A percentile compares a stretch with the other conserved stretches of the same genome.
phyloP scores from a whole-genome alignment of 2,329 filamentous ascomycete genomes.

The Beauveria bassiana region DNA sequence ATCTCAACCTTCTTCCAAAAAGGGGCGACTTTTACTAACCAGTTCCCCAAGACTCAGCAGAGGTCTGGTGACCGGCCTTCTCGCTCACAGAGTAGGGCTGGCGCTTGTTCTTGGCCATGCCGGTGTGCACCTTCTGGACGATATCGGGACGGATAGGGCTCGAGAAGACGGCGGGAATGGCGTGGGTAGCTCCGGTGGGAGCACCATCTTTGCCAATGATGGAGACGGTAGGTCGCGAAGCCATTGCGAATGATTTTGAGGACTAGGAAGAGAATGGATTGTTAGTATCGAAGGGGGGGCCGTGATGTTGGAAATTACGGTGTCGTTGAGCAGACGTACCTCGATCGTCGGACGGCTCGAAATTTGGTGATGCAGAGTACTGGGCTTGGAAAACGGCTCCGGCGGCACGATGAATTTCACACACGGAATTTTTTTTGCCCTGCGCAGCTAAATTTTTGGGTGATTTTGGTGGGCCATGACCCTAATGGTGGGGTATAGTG shows the following conservation, averaged over 20 bases:
- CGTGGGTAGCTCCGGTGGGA: constrained; percentile 79
- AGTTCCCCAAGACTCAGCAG: constrained; percentile 99
- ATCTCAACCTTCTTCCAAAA: neutral
- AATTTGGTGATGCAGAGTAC: constrained; percentile 28
- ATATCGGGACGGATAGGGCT: constrained; percentile 98
- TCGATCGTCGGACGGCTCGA: constrained; percentile 33
- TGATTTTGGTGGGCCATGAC: constrained; percentile 34
- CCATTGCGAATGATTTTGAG: constrained; percentile 55
- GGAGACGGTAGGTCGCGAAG: constrained; percentile 94
- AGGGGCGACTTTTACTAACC: constrained; percentile 53
- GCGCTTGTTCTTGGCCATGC: constrained; percentile 99
- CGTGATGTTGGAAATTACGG: neutral
- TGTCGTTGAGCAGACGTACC: constrained; percentile 21
- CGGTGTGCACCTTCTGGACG: constrained; percentile 97
- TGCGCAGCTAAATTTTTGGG: constrained; percentile 9
- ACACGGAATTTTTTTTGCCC: constrained; percentile 3
- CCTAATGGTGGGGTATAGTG: constrained; percentile 25
- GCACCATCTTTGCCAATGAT: constrained; percentile 95
- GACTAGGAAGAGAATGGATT: constrained; percentile 21
- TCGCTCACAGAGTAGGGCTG: constrained; percentile 99
- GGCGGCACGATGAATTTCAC: constrained; percentile 27
- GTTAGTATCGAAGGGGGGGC: neutral
- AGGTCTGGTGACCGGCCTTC: constrained; percentile 99
- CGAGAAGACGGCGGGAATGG: constrained; percentile 94
- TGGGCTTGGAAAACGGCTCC: constrained; percentile 18